Evolutionary conservation across 306 rosid genomes (phyloP).

Genomic region (Trifolium dubium): DNA sequence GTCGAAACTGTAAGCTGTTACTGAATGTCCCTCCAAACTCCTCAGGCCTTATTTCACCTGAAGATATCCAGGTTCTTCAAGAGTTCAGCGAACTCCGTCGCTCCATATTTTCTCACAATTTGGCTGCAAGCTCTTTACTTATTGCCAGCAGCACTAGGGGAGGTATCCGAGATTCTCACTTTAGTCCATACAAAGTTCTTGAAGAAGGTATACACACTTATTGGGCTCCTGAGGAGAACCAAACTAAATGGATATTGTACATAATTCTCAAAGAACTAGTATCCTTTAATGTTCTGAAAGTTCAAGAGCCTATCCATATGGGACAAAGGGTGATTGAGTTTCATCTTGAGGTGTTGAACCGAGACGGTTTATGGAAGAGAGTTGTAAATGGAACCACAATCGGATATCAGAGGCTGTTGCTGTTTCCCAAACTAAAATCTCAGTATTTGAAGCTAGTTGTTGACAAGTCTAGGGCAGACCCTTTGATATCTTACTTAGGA

Average conservation of each 20-base stretch:
- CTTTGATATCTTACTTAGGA: conserved; percentile 69
- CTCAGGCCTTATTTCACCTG: conserved; percentile 83
- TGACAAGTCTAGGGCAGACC: conserved; percentile 73
- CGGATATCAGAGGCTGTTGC: conserved; percentile 76
- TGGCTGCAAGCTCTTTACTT: conserved; percentile 60
- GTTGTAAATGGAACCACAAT: conserved; percentile 73
- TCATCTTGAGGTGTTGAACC: conserved; percentile 62
- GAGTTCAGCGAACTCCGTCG: conserved; percentile 69
- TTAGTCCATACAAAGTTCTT: conserved; percentile 65
- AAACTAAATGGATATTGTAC: conserved; percentile 60
- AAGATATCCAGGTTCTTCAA: conserved; percentile 79
- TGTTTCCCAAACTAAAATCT: conserved; percentile 60
- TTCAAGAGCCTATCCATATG: conserved; percentile 93
- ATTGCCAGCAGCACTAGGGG: conserved; percentile 77
- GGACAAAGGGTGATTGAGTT: conserved; percentile 85
- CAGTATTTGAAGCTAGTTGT: conserved; percentile 74
- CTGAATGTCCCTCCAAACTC: conserved; percentile 91
- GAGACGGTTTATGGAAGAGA: conserved; percentile 60
- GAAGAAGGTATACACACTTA: conserved; percentile 69
- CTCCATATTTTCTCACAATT: conserved; percentile 74
- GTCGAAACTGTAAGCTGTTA: conserved; percentile 78
- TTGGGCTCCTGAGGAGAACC: conserved; percentile 83
- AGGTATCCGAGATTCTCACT: conserved; percentile 50
- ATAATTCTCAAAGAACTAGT: conserved; percentile 61
- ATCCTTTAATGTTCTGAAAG: conserved; percentile 71